Percentiles rank a stretch among this genome's conserved stretches.
These are phyloP conservation scores for Ganoderma resinaceum DNA, from an alignment of 1,284 basidiomycete species.

Conservation along the genomic window DNA sequence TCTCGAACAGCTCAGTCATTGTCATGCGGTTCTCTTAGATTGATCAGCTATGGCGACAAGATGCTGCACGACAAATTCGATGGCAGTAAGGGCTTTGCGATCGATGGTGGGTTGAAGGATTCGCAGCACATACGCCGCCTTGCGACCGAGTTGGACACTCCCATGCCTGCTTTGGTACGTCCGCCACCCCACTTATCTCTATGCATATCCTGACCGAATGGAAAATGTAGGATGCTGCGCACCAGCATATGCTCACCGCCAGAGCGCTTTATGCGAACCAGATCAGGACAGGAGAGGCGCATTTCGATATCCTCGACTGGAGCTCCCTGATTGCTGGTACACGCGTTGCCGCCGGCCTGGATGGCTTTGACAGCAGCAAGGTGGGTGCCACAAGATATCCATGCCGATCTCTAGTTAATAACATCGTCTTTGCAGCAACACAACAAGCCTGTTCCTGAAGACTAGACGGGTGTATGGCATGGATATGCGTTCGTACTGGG, in stretches of 20 bases:
- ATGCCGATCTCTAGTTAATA: neutral
- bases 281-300: conserved; percentile 45
- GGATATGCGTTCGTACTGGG: neutral
- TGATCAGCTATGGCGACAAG: conserved; percentile 68
- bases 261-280: conserved; percentile 67
- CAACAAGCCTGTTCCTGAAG: conserved; percentile 6
- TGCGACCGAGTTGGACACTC: conserved; percentile 71
- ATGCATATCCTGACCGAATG: neutral
- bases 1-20: conserved; percentile 32
- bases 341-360: conserved; percentile 71
- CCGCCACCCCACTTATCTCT: neutral
- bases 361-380: conserved; percentile 61
- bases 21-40: conserved; percentile 38
- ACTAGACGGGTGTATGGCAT: neutral
- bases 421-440: neutral
- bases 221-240: conserved; percentile 62
- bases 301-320: conserved; percentile 72
- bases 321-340: conserved; percentile 73
- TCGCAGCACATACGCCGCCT: conserved; percentile 71
- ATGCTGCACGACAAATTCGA: conserved; percentile 81
- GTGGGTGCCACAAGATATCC: conserved; percentile 32
- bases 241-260: conserved; percentile 82
- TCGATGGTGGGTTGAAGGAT: conserved; percentile 91
- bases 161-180: conserved; percentile 73
- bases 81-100: conserved; percentile 81